Base-by-base conservation (phyloP, 2,329 filamentous ascomycete genomes). In the Colletotrichum scovillei region DNA sequence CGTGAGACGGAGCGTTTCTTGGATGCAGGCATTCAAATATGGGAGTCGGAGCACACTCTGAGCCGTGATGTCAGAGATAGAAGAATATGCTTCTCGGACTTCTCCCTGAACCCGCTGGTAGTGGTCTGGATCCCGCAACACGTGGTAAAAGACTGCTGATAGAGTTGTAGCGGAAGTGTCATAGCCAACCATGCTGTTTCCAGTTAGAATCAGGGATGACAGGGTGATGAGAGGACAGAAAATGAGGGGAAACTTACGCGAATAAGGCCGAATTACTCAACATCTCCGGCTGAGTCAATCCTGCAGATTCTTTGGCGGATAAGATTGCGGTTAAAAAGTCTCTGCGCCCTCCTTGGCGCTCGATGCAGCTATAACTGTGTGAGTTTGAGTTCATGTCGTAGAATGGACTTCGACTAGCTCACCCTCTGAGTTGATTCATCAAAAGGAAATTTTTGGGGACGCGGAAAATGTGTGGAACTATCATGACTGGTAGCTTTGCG, bases 1-100 rank as follows among this genome's bases (percentile, higher is more conserved):
- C 72, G 86, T 88, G 28, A 91, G 78, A 7, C 89, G 84, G n/a
- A 91, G 80, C 0, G 85, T 81, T 78, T 92, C 89, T 74, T 89
- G 88, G 73, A 90, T 84, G 30, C 89, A 84, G 38, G 88, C 88
- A 5, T 81, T 82, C 3, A 69, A 26, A 22, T 67, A 69, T 1
- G 73, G 65, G 2, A 69, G 69, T 0, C 26, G 63, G 14, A 71
- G 63, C 1, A 71, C 68, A 4, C 42, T 56, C 16, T 53, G 63
- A 1, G 42, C 55, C 3, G 63, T 42, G 56, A 71, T 56, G 2
- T 67, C 62, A 5, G 19, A 32, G 6, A 28, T n/a, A 2, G 68
- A 60, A 0, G 46, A 11, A 35, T 55, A 71, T 1, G 24, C 24
- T 4, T 6, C 24, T 12, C 56, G 55, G 6, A 71, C 55, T 4